Evolutionary conservation across 257 asterid genomes (phyloP), one percentile per base, ranked within the genome.

Genomic region (Euphrasia confusa): DNA sequence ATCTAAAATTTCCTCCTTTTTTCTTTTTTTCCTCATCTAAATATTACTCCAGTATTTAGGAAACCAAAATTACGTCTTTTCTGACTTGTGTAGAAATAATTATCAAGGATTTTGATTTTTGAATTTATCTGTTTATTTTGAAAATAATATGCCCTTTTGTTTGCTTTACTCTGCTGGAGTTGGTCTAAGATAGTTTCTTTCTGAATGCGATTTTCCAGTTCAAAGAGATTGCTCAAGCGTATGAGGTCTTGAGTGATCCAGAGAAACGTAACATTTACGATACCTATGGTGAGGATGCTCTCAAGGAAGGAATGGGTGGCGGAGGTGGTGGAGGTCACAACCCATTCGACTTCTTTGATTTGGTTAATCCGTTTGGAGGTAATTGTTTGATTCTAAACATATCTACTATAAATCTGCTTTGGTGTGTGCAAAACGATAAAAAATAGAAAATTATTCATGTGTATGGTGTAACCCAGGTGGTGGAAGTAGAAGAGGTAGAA

Each of bases 271-370:
- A 89, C 54, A 82, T 89, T 53, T 89, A 89, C 32, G 97, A 89
- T 72, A 91, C 84, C 64, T 89, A 89, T 79, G 97, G 97, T 57
- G 97, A 89, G 78, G 97, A 89, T 72, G 94, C 91, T 40, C 82
- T 89, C 44, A 89, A 89, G 84, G 97, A 89, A 74, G 97, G 97
- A 82, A 86, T 86, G 90, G 94, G 94, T 0, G 79, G 85, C 35
- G 90, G 90, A 62, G 95, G 95, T 27, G 86, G 84, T 6, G 74
- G 80, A 5, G 81, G 72, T 4, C 94, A 89, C 70, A 86, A 81
- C 71, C 95, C 95, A 13, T 89, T 89, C 70, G 95, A 89, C 71
- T 81, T 89, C 49, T 89, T 89, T 33, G 82, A 75, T 89, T 89
- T 49, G 95, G 94, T 5, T 30, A 84, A 60, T 64, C 91, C 94